A percentile compares a stretch with the other conserved stretches of the same genome.
phyloP scores from a whole-genome alignment of 2,329 filamentous ascomycete species.

The Aspergillus sp. region DNA sequence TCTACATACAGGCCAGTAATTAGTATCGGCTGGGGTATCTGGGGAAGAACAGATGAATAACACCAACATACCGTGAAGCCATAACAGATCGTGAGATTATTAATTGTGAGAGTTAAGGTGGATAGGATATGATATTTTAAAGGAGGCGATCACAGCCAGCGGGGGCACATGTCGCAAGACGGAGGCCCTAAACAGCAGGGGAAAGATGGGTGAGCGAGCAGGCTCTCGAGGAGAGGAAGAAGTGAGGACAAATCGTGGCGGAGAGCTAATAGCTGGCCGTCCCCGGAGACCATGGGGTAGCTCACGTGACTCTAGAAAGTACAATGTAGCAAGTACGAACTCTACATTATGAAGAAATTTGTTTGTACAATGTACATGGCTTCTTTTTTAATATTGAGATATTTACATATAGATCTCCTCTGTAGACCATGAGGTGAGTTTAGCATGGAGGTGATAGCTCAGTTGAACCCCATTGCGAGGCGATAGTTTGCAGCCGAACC shows the following conservation, averaged over 20 bases:
- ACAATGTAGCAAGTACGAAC: no score
- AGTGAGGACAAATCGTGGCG: neutral
- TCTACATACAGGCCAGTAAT: slow-evolving; percentile 43
- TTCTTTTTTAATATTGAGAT: neutral
- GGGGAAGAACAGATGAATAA: neutral
- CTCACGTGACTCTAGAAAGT: no score
- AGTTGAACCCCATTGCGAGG: neutral
- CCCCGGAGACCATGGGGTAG: neutral
- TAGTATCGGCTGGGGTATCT: neutral
- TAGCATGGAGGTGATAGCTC: neutral
- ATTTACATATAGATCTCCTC: neutral
- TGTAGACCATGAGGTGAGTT: neutral
- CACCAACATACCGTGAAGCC: slow-evolving; percentile 39
- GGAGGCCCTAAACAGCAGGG: neutral
- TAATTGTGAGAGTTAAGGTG: neutral
- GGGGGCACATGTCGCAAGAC: neutral
- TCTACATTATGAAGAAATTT: no score
- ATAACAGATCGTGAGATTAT: slow-evolving; percentile 25
- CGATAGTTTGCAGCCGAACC: neutral
- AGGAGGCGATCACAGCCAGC: neutral
- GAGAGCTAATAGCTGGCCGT: neutral
- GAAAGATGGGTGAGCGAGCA: neutral
- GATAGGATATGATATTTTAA: neutral
- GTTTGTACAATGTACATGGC: neutral
- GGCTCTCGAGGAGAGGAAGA: neutral